Percentiles rank a stretch among this genome's conserved stretches.
These are phyloP conservation scores for Arachis monticola DNA, from an alignment of 331 rosid genomes.

Conservation along the genomic window DNA sequence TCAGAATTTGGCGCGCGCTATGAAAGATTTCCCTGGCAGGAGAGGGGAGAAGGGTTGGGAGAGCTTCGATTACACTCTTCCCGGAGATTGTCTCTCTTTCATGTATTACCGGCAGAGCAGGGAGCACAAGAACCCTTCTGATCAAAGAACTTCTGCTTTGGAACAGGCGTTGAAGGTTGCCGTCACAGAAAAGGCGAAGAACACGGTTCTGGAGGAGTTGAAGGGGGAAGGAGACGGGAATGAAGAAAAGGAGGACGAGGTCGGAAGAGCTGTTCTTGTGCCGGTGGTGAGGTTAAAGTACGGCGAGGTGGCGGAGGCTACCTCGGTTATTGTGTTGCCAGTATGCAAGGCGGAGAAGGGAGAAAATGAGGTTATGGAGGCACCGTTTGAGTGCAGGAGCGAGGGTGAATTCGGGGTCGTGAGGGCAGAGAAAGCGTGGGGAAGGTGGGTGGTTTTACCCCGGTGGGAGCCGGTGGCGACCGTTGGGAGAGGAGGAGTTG, in stretches of 20 bases:
- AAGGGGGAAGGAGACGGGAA: not conserved
- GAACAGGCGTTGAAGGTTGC: slow-evolving; percentile 65
- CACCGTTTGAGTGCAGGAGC: slow-evolving; percentile 64
- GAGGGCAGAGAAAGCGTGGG: slow-evolving; percentile 82
- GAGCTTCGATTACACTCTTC: slow-evolving; percentile 55
- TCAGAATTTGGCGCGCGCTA: slow-evolving; percentile 74
- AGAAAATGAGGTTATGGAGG: slow-evolving; percentile 55
- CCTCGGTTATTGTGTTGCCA: slow-evolving; percentile 65
- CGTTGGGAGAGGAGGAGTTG: slow-evolving; percentile 66
- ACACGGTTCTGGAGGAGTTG: slow-evolving; percentile 50
- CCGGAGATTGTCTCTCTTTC: slow-evolving; percentile 78
- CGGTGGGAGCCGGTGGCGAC: slow-evolving; percentile 65
- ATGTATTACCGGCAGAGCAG: slow-evolving; percentile 72
- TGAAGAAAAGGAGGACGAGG: slow-evolving; percentile 15
- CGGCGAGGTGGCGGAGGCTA: slow-evolving; percentile 88
- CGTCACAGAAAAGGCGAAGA: slow-evolving; percentile 57
- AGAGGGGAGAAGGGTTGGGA: slow-evolving; percentile 73
- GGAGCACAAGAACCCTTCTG: slow-evolving; percentile 60
- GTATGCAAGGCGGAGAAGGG: slow-evolving; percentile 66
- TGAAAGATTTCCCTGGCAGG: slow-evolving; percentile 78
- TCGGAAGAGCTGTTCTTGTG: slow-evolving; percentile 38
- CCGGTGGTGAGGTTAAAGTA: slow-evolving; percentile 83
- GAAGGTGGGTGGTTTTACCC: slow-evolving; percentile 85
- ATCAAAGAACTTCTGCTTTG: slow-evolving; percentile 52
- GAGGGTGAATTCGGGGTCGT: slow-evolving; percentile 80